phyloP scores from a whole-genome alignment of 164 flowering plant species.

The Echeveria elegans region DNA sequence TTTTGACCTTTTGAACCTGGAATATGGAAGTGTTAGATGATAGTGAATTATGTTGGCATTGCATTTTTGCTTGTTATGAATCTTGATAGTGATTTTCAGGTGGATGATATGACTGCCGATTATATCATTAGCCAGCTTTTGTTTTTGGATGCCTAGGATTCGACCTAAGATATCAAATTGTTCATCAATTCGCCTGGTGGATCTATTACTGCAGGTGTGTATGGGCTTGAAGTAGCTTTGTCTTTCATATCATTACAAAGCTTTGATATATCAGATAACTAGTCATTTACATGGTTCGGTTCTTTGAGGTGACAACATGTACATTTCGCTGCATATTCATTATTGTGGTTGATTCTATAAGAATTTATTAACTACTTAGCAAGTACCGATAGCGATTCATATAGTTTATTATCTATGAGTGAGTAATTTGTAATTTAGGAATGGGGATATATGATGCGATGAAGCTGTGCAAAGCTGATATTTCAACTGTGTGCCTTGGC shows the following conservation, averaged over 20 bases:
- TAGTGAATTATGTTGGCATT: neutral
- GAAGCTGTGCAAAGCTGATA: slow-evolving; percentile 92
- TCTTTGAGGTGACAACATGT: no score
- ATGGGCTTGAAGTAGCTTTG: neutral
- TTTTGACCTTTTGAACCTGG: neutral
- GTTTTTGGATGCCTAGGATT: slow-evolving; percentile 84
- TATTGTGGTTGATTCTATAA: no score
- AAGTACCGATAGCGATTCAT: no score
- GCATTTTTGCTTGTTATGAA: neutral
- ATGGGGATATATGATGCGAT: slow-evolving; percentile 99
- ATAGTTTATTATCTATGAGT: neutral
- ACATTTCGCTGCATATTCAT: no score
- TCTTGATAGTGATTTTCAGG: slow-evolving; percentile 31
- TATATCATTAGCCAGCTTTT: slow-evolving; percentile 76
- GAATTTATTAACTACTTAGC: no score
- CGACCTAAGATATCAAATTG: slow-evolving; percentile 62
- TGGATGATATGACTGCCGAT: slow-evolving; percentile 76
- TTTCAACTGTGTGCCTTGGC: slow-evolving; percentile 86
- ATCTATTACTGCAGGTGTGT: slow-evolving; percentile 73
- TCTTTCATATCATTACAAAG: no score
- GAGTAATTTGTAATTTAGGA: slow-evolving; percentile 33
- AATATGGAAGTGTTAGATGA: neutral
- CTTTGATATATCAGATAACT: no score
- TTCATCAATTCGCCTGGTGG: slow-evolving; percentile 95
- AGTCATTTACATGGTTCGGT: no score